A percentile compares a stretch with the other conserved stretches of the same genome.
These are phyloP conservation scores for Aureobasidium sp. DNA, from an alignment of 2,329 filamentous ascomycete genomes.

Conservation along the genomic window DNA sequence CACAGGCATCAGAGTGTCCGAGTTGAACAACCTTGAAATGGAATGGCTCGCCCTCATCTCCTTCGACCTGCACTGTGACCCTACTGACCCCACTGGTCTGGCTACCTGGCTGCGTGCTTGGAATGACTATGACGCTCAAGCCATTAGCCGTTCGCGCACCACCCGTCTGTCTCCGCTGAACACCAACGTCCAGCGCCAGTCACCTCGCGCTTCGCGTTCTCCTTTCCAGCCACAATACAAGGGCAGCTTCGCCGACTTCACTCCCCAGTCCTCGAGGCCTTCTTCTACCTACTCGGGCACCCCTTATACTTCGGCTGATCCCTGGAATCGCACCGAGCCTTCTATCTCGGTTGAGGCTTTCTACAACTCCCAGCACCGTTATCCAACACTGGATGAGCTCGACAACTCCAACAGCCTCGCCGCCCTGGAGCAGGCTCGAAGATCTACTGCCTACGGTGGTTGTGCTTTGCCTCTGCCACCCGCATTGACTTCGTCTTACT, in stretches of 20 bases:
- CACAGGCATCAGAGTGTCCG: slow-evolving; percentile 75
- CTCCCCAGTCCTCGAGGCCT: slow-evolving; percentile 23
- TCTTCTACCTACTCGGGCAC: slow-evolving; percentile 27
- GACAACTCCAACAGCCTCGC: slow-evolving; percentile 28
- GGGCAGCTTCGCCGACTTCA: slow-evolving; percentile 20
- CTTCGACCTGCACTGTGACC: slow-evolving; percentile 82
- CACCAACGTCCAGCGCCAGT: slow-evolving; percentile 53
- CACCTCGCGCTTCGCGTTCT: slow-evolving; percentile 41
- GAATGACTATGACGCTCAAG: slow-evolving; percentile 54
- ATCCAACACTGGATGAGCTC: slow-evolving; percentile 28
- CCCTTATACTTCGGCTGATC: slow-evolving; percentile 28
- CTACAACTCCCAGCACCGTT: slow-evolving; percentile 28
- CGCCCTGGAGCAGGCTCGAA: slow-evolving; percentile 28
- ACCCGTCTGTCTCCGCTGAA: slow-evolving; percentile 54
- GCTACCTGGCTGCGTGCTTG: slow-evolving; percentile 59
- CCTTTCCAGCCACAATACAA: slow-evolving; percentile 31
- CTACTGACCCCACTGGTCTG: slow-evolving; percentile 67
- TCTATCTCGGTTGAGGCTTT: slow-evolving; percentile 24
- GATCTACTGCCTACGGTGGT: slow-evolving; percentile 25
- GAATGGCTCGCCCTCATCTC: slow-evolving; percentile 79
- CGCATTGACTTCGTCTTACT: slow-evolving; percentile 22
- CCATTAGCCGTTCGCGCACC: slow-evolving; percentile 33
- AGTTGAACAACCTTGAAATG: slow-evolving; percentile 78
- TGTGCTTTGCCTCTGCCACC: slow-evolving; percentile 18
- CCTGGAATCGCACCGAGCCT: slow-evolving; percentile 27